Base-by-base conservation (phyloP, 2,329 filamentous ascomycete genomes). In the Elsinoe batatas region DNA sequence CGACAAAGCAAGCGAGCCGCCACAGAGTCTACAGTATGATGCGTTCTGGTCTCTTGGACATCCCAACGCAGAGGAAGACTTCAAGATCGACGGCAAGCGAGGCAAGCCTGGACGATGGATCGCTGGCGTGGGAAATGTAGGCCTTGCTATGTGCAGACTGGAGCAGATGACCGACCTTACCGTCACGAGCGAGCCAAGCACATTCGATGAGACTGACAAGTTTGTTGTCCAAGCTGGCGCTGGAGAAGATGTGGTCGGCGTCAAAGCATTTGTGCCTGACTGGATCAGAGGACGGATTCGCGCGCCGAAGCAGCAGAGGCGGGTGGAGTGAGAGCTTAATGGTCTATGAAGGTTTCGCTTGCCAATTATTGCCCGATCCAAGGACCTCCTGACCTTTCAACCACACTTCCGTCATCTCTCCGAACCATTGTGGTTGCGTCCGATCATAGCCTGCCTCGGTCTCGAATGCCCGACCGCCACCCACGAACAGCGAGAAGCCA, bases 81-180 rank as follows among this genome's bases (percentile, higher is more conserved):
- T 84, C 56, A 77, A 74, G 56, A 75, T 76, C 10, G 63, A 66
- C 11, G 63, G 68, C 61, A 79, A 78, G 71, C 46, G 59, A 77
- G 75, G 68, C 79, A 85, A 65, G 15, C 82, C 85, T 0, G 93
- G 91, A 42, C 95, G 88, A 67, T 91, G 88, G 74, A 75, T 97
- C 53, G 75, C 74, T 32, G 85, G 87, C 0, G 75, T 91, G 12
- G 91, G 91, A 0, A 95, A 96, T 66, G 72, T 97, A 30, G 93
- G 93, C 1, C 75, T 98, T 53, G 91, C 84, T 1, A 72, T 96
- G 61, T 96, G 91, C 67, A 82, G 91, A 22, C 71, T 97, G 62
- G 90, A 95, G 72, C 84, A 85, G 67, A 96, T 96, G 91, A 95
- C 88, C 4, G 85, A 89, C 65, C 73, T 93, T 47, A 75, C 76